A percentile compares a stretch with the other conserved stretches of the same genome.
Conservation (phyloP, 2,329 filamentous ascomycete genomes). For the Calycina herbarum region DNA sequence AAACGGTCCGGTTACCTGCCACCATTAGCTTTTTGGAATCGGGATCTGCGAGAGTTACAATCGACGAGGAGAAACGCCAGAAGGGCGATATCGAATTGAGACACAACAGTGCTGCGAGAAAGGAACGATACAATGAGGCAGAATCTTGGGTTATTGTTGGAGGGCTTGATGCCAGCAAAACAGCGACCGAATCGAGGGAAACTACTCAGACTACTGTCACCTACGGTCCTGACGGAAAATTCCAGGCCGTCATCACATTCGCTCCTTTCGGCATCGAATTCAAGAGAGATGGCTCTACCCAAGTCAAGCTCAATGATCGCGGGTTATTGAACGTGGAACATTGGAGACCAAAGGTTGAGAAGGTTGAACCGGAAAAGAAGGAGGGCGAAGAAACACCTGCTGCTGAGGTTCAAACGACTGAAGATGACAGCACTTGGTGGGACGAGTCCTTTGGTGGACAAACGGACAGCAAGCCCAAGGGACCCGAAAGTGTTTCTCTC, state of each 20-base stretch:
- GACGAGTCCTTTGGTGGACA: constrained; percentile 95
- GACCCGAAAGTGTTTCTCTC: constrained; percentile 86
- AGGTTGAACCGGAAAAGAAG: constrained; percentile 35
- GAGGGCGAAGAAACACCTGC: constrained; percentile 45
- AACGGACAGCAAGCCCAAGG: constrained; percentile 91
- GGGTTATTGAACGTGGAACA: constrained; percentile 92
- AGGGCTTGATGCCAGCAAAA: constrained; percentile 70
- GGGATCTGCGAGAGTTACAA: constrained; percentile 79
- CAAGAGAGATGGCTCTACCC: constrained; percentile 74
- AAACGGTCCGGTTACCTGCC: constrained; percentile 76
- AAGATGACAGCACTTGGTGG: constrained; percentile 94
- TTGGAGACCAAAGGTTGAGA: constrained; percentile 85
- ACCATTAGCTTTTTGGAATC: constrained; percentile 87
- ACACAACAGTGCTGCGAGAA: constrained; percentile 79
- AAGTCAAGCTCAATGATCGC: constrained; percentile 87
- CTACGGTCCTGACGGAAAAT: constrained; percentile 74
- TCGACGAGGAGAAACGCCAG: constrained; percentile 89
- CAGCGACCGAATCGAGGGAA: constrained; percentile 67
- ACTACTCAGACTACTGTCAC: constrained; percentile 70
- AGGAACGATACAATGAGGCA: constrained; percentile 93
- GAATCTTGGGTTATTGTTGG: constrained; percentile 85
- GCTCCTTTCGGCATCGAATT: constrained; percentile 85
- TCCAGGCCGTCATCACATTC: constrained; percentile 82
- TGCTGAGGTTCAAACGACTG: constrained; percentile 43
- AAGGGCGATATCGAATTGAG: constrained; percentile 87